Base-by-base conservation (phyloP, 2,329 filamentous ascomycete genomes). In the Xylaria multiplex region DNA sequence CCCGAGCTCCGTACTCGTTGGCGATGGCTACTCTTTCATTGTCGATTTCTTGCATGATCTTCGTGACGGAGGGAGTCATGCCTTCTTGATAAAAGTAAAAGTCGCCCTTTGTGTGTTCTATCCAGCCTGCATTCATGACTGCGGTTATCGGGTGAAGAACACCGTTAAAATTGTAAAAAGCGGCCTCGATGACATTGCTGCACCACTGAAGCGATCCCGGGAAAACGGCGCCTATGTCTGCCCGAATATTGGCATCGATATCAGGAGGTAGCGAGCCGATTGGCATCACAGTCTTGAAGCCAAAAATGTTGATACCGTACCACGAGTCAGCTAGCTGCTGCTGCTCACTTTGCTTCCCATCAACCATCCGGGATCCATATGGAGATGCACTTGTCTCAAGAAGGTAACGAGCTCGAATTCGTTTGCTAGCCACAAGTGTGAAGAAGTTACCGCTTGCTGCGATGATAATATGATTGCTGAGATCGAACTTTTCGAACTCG, bases 51-150 rank as follows among this genome's bases (percentile, higher is more conserved):
- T 66, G 48, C 68, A 69, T 69, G 35, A 65, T 59, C 16, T 62
- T 69, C 14, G 68, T 61, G 22, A 69, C 68, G 8, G 68, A 54
- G 2, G 56, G 65, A 6, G 65, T 68, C 61, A 69, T 65, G 30
- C 68, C 68, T 55, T 69, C 43, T 42, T 59, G 62, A 35, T 69
- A 69, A 43, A 68, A 64, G 48, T 65, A 69, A 42, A 69, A 69
- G 14, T 69, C 65, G 6, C 68, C 68, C n/a, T 62, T 55, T 4
- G 65, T 68, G 35, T 65, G 59, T 45, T 69, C 68, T 16, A 69
- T 65, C 62, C 68, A 65, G 9, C 68, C 68, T 0, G 65, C 59
- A 30, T 69, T 69, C 65, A 69, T 67, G 8, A 69, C 30, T 3
- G 63, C 60, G 9, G 63, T 69, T 5, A 69, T 57, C 1, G 68